phyloP scores from a whole-genome alignment of 2,329 filamentous ascomycete genomes.

The Canariomyces notabilis region DNA sequence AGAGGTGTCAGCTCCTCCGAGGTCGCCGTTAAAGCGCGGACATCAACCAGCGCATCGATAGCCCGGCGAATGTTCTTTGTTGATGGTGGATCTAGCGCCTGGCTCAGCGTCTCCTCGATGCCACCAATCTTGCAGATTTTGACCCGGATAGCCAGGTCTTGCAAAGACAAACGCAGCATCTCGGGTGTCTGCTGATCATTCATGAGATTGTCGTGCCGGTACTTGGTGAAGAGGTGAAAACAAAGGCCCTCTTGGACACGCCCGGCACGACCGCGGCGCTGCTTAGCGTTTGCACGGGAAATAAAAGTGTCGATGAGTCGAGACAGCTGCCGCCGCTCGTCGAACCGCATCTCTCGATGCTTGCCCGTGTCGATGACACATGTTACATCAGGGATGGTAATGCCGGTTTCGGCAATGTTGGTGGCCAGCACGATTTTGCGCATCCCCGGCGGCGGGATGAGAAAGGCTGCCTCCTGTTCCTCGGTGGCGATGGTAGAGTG shows the following conservation, averaged over 20 bases:
- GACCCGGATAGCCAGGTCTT: constrained; percentile 90
- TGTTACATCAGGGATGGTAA: constrained; percentile 96
- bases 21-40: constrained; percentile 73
- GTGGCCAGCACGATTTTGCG: constrained; percentile 95
- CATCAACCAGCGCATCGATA: constrained; percentile 88
- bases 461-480: constrained; percentile 90
- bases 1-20: constrained; percentile 81
- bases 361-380: constrained; percentile 96
- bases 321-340: constrained; percentile 87
- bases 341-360: constrained; percentile 95
- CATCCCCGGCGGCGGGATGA: constrained; percentile 72
- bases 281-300: constrained; percentile 90
- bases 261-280: constrained; percentile 86
- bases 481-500: constrained; percentile 95
- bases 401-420: constrained; percentile 97
- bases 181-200: constrained; percentile 92
- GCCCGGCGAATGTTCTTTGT: constrained; percentile 89
- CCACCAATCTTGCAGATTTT: constrained; percentile 96
- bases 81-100: constrained; percentile 85
- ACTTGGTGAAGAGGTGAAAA: constrained; percentile 91
- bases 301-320: constrained; percentile 92
- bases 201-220: constrained; percentile 80
- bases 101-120: constrained; percentile 82
- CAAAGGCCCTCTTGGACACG: constrained; percentile 93
- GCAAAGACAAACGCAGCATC: constrained; percentile 87